Conservation (phyloP, 2,329 filamentous ascomycete species). For the Alternaria infectoria region DNA sequence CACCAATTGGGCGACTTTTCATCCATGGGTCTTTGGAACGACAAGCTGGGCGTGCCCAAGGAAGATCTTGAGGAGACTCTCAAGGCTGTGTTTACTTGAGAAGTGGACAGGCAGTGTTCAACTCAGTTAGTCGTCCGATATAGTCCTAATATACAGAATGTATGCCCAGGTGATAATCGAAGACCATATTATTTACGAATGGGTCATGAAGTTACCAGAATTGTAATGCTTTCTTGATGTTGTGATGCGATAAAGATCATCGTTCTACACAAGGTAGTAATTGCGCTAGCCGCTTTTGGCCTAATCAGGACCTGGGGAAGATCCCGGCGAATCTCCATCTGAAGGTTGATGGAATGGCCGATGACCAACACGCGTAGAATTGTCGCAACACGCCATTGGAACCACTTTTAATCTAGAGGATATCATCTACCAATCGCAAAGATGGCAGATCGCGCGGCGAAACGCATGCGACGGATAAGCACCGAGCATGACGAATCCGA, state of each 20-base stretch:
- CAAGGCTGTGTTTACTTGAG: neutral
- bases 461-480: conserved; percentile 50
- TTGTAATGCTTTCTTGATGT: rapidly evolving
- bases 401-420: neutral
- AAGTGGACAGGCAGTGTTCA: neutral
- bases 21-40: conserved; percentile 44
- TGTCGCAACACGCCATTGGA: conserved; percentile 15
- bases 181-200: no score
- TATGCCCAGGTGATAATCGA: no score
- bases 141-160: neutral
- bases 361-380: conserved; percentile 8
- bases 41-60: conserved; percentile 50
- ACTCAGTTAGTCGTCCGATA: neutral
- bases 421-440: neutral
- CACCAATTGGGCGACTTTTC: conserved; percentile 33
- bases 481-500: conserved; percentile 48
- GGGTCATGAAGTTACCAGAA: no score
- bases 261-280: no score
- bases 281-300: conserved; percentile 1
- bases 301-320: conserved; percentile 15
- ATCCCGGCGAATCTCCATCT: conserved; percentile 14
- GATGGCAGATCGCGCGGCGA: conserved; percentile 44
- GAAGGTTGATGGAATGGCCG: conserved; percentile 9
- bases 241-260: neutral
- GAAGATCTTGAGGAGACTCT: conserved; percentile 50